Evolutionary conservation across 805 yeast genomes (phyloP).

Genomic region (Ogataea philodendri): DNA sequence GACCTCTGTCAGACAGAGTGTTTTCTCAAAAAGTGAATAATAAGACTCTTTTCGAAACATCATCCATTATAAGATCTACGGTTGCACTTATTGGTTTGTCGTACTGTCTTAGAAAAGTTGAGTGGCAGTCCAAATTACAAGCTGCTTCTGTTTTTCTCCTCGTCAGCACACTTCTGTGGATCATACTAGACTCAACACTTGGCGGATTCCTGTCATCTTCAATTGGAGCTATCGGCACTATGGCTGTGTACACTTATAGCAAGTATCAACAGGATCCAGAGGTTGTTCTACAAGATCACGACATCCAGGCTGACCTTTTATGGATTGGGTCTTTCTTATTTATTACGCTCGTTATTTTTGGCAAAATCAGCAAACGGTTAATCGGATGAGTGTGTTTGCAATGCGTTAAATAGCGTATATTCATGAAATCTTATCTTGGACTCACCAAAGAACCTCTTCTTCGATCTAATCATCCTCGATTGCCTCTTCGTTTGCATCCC

Average conservation of each 20-base stretch:
- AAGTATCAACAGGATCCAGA: slow-evolving; percentile 6
- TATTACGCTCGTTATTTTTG: slow-evolving; percentile 63
- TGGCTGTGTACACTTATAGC: slow-evolving; percentile 15
- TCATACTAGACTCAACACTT: slow-evolving; percentile 31
- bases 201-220: slow-evolving; percentile 24
- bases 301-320: slow-evolving; percentile 41
- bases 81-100: slow-evolving; percentile 70
- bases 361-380: slow-evolving; percentile 52
- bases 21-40: slow-evolving; percentile 11
- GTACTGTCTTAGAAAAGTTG: slow-evolving; percentile 65
- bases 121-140: slow-evolving; percentile 67
- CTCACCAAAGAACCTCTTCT: slow-evolving; percentile 12
- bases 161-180: slow-evolving; percentile 65
- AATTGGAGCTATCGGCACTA: slow-evolving; percentile 17
- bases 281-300: slow-evolving; percentile 9
- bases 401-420: slow-evolving; percentile 8
- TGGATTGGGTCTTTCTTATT: slow-evolving; percentile 66
- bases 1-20: slow-evolving; percentile 41
- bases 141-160: slow-evolving; percentile 62
- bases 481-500: slow-evolving; percentile 27
- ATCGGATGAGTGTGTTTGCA: slow-evolving; percentile 10
- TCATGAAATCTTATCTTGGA: slow-evolving; percentile 1
- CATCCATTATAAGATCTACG: slow-evolving; percentile 38
- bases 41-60: slow-evolving; percentile 15
- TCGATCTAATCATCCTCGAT: slow-evolving; percentile 15